These are phyloP conservation scores for Megacollybia marginata DNA, from an alignment of 768 basidiomycete species.

Conservation along the genomic window DNA sequence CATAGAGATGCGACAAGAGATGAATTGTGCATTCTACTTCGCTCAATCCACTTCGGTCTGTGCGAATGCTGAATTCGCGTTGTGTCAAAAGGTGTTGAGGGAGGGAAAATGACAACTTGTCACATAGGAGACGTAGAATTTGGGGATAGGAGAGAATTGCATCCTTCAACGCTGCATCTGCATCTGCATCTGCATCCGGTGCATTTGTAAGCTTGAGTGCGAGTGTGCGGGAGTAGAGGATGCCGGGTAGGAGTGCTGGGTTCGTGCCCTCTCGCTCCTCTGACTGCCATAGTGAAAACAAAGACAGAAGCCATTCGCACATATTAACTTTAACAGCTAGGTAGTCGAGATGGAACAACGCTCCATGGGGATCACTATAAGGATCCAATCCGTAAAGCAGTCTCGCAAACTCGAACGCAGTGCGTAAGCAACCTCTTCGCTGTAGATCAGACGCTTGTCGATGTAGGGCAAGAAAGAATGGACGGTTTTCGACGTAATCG, in stretches of 20 bases:
- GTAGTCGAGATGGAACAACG: conserved; percentile 76
- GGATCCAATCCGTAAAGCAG: conserved; percentile 83
- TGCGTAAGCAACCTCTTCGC: conserved; percentile 82
- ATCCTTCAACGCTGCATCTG: conserved; percentile 56
- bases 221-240: conserved; percentile 66
- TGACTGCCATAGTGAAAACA: conserved; percentile 42
- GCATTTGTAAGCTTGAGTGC: conserved; percentile 38
- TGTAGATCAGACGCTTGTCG: conserved; percentile 78
- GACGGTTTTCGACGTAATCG: conserved; percentile 83
- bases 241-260: conserved; percentile 67
- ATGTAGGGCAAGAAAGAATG: conserved; percentile 85
- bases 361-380: conserved; percentile 82
- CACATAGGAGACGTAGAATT: conserved; percentile 74
- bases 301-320: conserved; percentile 71
- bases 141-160: conserved; percentile 78
- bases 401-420: conserved; percentile 88
- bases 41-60: conserved; percentile 35
- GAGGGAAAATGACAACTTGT: conserved; percentile 72
- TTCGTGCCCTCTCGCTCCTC: conserved; percentile 27
- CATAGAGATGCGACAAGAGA: conserved; percentile 85
- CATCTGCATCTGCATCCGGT: conserved; percentile 47
- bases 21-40: conserved; percentile 43
- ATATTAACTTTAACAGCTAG: conserved; percentile 78
- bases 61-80: conserved; percentile 60
- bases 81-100: conserved; percentile 51